Evolutionary conservation across 768 basidiomycete species (phyloP).

Genomic region (Mycena haematopus): DNA sequence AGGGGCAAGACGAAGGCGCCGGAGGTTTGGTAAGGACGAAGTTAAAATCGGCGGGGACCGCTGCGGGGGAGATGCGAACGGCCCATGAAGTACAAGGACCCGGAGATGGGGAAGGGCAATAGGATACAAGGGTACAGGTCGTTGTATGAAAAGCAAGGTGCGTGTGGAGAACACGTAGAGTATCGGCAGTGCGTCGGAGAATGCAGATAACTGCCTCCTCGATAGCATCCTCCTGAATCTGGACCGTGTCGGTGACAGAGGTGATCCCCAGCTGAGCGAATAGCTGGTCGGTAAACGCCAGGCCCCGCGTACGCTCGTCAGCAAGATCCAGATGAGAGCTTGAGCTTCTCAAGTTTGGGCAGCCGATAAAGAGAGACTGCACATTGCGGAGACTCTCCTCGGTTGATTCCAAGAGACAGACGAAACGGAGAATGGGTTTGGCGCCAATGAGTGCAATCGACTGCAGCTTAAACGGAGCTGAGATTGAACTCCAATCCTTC

Average conservation of each 20-base stretch:
- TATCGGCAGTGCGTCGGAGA: slow-evolving; percentile 9
- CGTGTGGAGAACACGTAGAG: slow-evolving; percentile 20
- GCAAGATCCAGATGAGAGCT: slow-evolving; percentile 15
- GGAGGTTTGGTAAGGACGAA: slow-evolving; percentile 10
- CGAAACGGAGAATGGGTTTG: slow-evolving; percentile 34
- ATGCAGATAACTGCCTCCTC: slow-evolving; percentile 20
- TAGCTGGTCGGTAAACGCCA: slow-evolving; percentile 19
- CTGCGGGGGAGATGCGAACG: slow-evolving; percentile 17
- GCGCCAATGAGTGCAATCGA: slow-evolving; percentile 36
- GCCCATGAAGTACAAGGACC: slow-evolving; percentile 22
- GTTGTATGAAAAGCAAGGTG: slow-evolving; percentile 19
- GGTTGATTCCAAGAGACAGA: slow-evolving; percentile 21
- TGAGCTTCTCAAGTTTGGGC: slow-evolving; percentile 5
- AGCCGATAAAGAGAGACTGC: slow-evolving; percentile 28
- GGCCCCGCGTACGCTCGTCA: slow-evolving; percentile 19
- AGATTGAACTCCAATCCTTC: slow-evolving; percentile 34
- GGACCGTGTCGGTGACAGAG: neutral
- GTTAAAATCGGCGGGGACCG: neutral
- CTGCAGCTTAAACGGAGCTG: slow-evolving; percentile 35
- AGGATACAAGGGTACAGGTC: slow-evolving; percentile 20
- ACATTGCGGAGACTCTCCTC: slow-evolving; percentile 19
- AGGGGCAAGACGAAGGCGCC: slow-evolving; percentile 18
- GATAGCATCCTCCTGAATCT: slow-evolving; percentile 11
- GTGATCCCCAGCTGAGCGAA: slow-evolving; percentile 26
- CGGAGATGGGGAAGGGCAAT: slow-evolving; percentile 17